Conservation (phyloP, 371 early-diverging fungal species). For the Zopfochytrium polystomum region DNA sequence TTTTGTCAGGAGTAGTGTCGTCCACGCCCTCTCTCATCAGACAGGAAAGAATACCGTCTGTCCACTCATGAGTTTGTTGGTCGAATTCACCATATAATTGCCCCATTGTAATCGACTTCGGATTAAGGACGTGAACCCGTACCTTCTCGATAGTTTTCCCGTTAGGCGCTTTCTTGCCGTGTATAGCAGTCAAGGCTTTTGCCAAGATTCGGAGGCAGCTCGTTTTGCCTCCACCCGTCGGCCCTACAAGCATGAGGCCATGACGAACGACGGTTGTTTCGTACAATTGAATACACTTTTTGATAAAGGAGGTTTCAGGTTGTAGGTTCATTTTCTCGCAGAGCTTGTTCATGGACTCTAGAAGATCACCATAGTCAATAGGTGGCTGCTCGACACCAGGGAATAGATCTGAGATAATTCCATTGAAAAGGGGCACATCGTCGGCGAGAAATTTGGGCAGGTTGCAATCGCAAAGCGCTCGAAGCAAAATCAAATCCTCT, state of each 20-base stretch:
- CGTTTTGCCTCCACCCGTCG: constrained; percentile 60
- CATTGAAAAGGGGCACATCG: constrained; percentile 60
- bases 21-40: constrained; percentile 56
- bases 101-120: constrained; percentile 66
- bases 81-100: constrained; percentile 67
- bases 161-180: constrained; percentile 47
- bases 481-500: constrained; percentile 55
- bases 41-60: constrained; percentile 56
- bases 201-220: constrained; percentile 46
- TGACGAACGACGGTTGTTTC: constrained; percentile 60
- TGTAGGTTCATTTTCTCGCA: constrained; percentile 44
- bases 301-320: constrained; percentile 50
- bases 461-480: constrained; percentile 58
- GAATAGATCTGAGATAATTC: constrained; percentile 60
- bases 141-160: constrained; percentile 50
- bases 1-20: constrained; percentile 49
- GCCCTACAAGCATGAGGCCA: constrained; percentile 62
- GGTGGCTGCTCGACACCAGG: constrained; percentile 54
- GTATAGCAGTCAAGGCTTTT: constrained; percentile 37
- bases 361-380: constrained; percentile 51
- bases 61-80: constrained; percentile 62
- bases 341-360: constrained; percentile 39
- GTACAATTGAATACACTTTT: constrained; percentile 60
- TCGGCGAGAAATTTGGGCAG: constrained; percentile 61
- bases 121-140: constrained; percentile 51